Base-by-base conservation (phyloP, 2,329 filamentous ascomycete genomes). In the Teratosphaeria gauchensis region DNA sequence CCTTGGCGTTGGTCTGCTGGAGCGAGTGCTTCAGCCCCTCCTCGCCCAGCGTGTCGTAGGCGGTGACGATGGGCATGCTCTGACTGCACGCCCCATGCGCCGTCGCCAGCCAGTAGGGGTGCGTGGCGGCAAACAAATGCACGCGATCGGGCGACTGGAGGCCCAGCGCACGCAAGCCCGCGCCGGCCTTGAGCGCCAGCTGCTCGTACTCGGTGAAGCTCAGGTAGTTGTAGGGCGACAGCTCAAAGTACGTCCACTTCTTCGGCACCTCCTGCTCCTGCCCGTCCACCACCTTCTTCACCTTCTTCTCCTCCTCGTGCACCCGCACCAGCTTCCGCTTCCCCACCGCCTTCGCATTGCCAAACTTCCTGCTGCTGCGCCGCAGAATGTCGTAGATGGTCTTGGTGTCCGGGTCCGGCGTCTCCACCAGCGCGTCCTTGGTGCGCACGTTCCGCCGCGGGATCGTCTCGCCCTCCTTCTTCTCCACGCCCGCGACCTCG, bases 1-100 rank as follows among this genome's bases (percentile, higher is more conserved):
- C 86, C 67, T 85, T 85, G 56, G 90, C 87, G 62, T 85, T 80
- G 56, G 90, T 94, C 76, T 95, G 89, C 24, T 85, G 80, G 63
- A 96, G 82, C 2, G 91, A 95, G 78, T 95, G 91, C 76, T 87
- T 85, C 63, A 96, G 82, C 53, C 91, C 92, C 62, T 86, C 84
- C 68, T 90, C 83, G 57, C 92, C 92, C 52, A 96, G 86, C 32
- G 91, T 95, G 74, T 96, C 92, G 75, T 96, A 96, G 55, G 92
- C 91, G 53, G 92, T 97, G 55, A 96, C 92, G 65, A 96, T 92
- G 60, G 89, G 85, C 72, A 96, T 84, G 52, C 89, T 92, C 75
- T 97, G 92, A 16, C 91, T 92, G 21, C 85, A 76, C 58, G 83
- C 87, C 78, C 78, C 72, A 53, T 74, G 71, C 30, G 92, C 88